A percentile compares a stretch with the other conserved stretches of the same genome.
Conservation (phyloP, 2,329 filamentous ascomycete species). For the Grosmannia penicillata region DNA sequence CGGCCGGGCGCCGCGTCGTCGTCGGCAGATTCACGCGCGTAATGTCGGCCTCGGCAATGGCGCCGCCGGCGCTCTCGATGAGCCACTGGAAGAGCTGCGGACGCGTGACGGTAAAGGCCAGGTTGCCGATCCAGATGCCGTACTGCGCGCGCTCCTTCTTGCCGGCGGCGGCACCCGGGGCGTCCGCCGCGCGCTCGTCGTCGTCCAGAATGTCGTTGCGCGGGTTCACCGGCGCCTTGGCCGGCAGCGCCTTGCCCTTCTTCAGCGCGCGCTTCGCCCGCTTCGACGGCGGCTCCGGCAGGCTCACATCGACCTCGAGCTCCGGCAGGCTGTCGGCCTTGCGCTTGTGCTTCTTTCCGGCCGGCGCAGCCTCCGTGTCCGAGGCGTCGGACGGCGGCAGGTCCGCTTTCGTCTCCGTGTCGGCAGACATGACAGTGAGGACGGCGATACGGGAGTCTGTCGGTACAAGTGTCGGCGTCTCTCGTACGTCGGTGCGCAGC, state of each 20-base stretch:
- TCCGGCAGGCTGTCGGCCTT: slow-evolving; percentile 46
- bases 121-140: slow-evolving; percentile 91
- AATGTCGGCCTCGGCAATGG: slow-evolving; percentile 54
- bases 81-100: slow-evolving; percentile 67
- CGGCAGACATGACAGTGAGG: not conserved
- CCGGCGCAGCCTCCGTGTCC: slow-evolving; percentile 16
- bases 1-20: not conserved
- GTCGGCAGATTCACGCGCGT: slow-evolving; percentile 69
- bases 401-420: not conserved
- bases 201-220: slow-evolving; percentile 6
- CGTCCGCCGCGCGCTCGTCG: not conserved
- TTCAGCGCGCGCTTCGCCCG: slow-evolving; percentile 82
- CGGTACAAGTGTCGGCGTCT: not conserved
- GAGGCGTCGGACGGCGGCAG: not conserved
- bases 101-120: slow-evolving; percentile 69
- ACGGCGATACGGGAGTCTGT: no score
- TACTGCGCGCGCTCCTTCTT: slow-evolving; percentile 56
- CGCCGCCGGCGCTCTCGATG: slow-evolving; percentile 52
- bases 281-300: slow-evolving; percentile 92
- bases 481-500: no score
- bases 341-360: slow-evolving; percentile 67
- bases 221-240: slow-evolving; percentile 22
- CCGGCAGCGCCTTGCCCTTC: slow-evolving; percentile 52
- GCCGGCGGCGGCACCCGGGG: slow-evolving; percentile 14
- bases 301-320: slow-evolving; percentile 76